phyloP scores from a whole-genome alignment of 495 filamentous ascomycete species.

The Xylaria castorea region DNA sequence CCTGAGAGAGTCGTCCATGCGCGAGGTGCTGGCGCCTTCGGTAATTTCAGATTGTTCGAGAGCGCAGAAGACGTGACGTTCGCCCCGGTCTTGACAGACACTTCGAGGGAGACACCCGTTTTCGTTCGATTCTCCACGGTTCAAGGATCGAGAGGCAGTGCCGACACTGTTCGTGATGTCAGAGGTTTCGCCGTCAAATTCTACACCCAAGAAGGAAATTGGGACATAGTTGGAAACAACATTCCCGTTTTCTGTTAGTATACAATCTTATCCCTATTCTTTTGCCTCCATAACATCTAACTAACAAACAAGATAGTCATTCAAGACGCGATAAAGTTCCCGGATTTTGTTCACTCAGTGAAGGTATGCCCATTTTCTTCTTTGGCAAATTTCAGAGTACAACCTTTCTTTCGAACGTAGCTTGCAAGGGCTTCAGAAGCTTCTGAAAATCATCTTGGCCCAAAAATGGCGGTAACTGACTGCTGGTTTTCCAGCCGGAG shows the following conservation, averaged over 20 bases:
- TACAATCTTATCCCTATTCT: background rate
- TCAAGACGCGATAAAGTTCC: slow-evolving; percentile 68
- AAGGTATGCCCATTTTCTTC: slow-evolving; percentile 48
- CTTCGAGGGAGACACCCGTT: slow-evolving; percentile 76
- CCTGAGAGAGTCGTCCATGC: slow-evolving; percentile 91
- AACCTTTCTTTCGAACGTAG: too few relatives aligned
- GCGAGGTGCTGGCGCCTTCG: slow-evolving; percentile 82
- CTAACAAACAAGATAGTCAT: slow-evolving; percentile 11
- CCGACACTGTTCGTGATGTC: slow-evolving; percentile 82
- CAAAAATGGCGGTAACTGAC: background rate
- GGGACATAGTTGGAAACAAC: slow-evolving; percentile 70
- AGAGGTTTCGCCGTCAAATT: slow-evolving; percentile 84
- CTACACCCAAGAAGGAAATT: slow-evolving; percentile 68
- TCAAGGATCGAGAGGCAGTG: slow-evolving; percentile 75
- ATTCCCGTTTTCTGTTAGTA: slow-evolving; percentile 65
- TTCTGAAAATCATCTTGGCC: too few relatives aligned
- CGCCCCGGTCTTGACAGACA: slow-evolving; percentile 81
- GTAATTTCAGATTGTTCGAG: slow-evolving; percentile 77
- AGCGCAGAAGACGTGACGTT: slow-evolving; percentile 71
- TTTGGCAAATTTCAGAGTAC: background rate
- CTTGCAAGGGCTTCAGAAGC: too few relatives aligned
- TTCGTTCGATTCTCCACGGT: slow-evolving; percentile 87
- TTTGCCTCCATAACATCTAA: background rate
- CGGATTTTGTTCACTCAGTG: slow-evolving; percentile 78
- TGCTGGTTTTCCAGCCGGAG: slow-evolving; percentile 57